Base-by-base conservation (phyloP, 2,329 filamentous ascomycete species). In the Bipolaris victoriae region DNA sequence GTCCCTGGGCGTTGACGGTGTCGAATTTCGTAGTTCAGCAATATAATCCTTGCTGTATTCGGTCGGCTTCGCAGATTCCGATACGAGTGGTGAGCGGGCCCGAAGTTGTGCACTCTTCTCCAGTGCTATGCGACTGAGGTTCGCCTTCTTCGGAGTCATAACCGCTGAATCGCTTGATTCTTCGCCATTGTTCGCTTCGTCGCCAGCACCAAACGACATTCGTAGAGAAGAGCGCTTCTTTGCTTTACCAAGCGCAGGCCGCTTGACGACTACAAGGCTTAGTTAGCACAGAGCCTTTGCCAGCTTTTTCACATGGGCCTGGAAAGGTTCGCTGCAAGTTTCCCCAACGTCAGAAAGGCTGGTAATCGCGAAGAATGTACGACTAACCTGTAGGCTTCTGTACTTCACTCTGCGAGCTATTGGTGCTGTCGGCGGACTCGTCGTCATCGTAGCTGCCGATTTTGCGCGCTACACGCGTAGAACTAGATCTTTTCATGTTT, bases 1-100 rank as follows among this genome's bases (percentile, higher is more conserved):
- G 57, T 90, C 84, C 61, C 86, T 88, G 0, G 92, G 93, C 0
- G 90, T 93, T 22, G 88, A 91, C 0, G 92, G 92, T 0, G 93
- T 97, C 11, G 91, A 92, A 57, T 88, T 90, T 61, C 92, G 91
- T 13, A 99, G 82, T 73, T 97, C 91, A 33, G 90, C 88, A 18
- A 99, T 82, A 64, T 94, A 91, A 66, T 96, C 91, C 69, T 90
- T 90, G 79, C 85, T 96, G 74, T 99, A 98, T 57, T 90, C 87
- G 13, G 62, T 50, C 0, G 70, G 65, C 9, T 75, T 86, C 0
- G 91, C 75, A 2, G 81, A 79, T n/a, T 81, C 76, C 60, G 81
- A 67, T 49, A 81, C 76, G 68, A 78, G 70, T 0, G 80, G 79
- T 10, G 81, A 77, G 35, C 78, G 76, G n/a, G 79, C 75, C 66